phyloP scores from a whole-genome alignment of 2,329 filamentous ascomycete genomes.

The Cryphonectria carpinicola region DNA sequence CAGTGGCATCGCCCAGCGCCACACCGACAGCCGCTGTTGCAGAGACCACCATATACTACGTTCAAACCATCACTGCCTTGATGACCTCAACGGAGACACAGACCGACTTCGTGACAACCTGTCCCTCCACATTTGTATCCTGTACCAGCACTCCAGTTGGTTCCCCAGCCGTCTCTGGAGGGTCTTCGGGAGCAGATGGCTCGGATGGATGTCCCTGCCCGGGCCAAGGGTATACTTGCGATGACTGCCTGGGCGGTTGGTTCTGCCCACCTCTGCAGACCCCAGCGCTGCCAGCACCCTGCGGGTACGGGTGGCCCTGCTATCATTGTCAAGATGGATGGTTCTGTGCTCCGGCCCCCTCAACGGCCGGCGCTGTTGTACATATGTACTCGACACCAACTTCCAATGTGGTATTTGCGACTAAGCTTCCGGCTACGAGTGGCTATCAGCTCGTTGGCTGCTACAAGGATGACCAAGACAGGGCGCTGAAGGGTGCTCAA shows the following conservation, averaged over 20 bases:
- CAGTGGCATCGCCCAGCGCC: neutral
- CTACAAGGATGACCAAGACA: conserved; percentile 19
- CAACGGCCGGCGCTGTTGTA: neutral
- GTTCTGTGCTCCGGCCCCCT: conserved; percentile 27
- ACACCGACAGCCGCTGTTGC: conserved; percentile 7
- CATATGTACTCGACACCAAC: neutral
- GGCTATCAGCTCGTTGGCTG: conserved; percentile 24
- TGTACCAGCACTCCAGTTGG: neutral
- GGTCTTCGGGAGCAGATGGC: conserved; percentile 6
- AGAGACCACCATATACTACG: conserved; percentile 28
- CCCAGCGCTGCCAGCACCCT: conserved; percentile 26
- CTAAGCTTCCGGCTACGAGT: neutral
- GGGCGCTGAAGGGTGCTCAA: conserved; percentile 18
- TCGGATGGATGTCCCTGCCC: conserved; percentile 21
- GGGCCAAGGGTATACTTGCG: conserved; percentile 27
- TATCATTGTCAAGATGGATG: conserved; percentile 27
- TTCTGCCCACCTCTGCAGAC: conserved; percentile 29
- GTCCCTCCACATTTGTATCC: conserved; percentile 10
- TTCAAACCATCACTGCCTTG: conserved; percentile 28
- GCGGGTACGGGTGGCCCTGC: conserved; percentile 29
- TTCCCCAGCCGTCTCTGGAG: neutral
- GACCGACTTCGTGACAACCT: conserved; percentile 20
- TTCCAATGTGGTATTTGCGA: neutral
- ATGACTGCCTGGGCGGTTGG: conserved; percentile 28
- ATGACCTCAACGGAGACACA: conserved; percentile 23